Conservation (phyloP, 129 eudicot species). For the Pseudognaphalium luteoalbum region DNA sequence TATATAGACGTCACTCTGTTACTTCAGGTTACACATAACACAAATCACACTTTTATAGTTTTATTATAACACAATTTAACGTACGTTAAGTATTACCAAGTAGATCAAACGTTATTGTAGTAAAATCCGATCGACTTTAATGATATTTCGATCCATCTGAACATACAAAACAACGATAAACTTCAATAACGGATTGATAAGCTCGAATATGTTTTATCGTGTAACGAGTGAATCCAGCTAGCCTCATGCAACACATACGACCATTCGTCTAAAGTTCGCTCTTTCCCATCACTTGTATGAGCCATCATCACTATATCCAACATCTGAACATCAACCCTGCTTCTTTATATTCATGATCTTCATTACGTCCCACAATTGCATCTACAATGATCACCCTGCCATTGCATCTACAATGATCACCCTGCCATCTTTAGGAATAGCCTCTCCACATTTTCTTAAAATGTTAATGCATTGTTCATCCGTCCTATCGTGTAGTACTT, state of each 20-base stretch:
- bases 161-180: not conserved
- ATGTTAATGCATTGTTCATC: conserved; percentile 54
- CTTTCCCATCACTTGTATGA: conserved; percentile 53
- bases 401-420: conserved; percentile 53
- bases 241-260: conserved; percentile 37
- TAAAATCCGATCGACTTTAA: too few species aligned
- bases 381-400: too few species aligned
- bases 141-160: too few species aligned
- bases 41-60: too few species aligned
- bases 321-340: conserved; percentile 50
- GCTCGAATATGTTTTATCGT: conserved; percentile 39
- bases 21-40: too few species aligned
- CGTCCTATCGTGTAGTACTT: conserved; percentile 62
- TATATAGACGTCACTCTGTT: too few species aligned
- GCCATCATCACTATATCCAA: conserved; percentile 70
- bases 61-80: too few species aligned
- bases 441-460: conserved; percentile 45
- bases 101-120: too few species aligned
- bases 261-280: conserved; percentile 52
- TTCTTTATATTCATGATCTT: conserved; percentile 40
- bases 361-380: conserved; percentile 33
- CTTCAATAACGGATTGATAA: conserved; percentile 49
- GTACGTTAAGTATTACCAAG: too few species aligned
- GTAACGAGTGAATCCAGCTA: conserved; percentile 52
- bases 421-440: conserved; percentile 48